Conservation (phyloP, 208 protist genomes). For the Wallacemonas sp. region DNA sequence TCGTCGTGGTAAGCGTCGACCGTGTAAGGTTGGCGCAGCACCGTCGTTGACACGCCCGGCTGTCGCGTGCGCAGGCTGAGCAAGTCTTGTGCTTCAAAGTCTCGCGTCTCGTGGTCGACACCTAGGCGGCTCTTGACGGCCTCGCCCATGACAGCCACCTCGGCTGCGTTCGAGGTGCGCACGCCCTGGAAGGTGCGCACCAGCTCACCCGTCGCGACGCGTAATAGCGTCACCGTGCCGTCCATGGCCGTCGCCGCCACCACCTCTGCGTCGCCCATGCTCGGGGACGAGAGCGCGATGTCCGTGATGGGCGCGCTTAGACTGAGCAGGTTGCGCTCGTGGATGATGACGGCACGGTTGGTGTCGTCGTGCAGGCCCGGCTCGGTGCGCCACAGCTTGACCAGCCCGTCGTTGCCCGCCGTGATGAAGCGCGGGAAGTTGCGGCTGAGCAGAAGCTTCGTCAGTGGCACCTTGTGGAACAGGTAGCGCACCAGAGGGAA, state of each 20-base stretch:
- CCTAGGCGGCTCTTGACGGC: slow-evolving; percentile 5
- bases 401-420: slow-evolving; percentile 66
- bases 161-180: slow-evolving; percentile 14
- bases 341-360: slow-evolving; percentile 52
- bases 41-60: slow-evolving; percentile 13
- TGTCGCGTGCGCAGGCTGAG: slow-evolving; percentile 20
- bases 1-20: slow-evolving; percentile 79
- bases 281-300: slow-evolving; percentile 40
- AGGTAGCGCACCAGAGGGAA: slow-evolving; percentile 76
- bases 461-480: slow-evolving; percentile 75
- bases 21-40: slow-evolving; percentile 74
- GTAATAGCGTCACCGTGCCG: slow-evolving; percentile 78
- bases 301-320: slow-evolving; percentile 64
- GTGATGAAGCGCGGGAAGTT: slow-evolving; percentile 68
- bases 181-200: slow-evolving; percentile 78
- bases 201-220: slow-evolving; percentile 61
- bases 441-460: slow-evolving; percentile 49
- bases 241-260: slow-evolving; percentile 69
- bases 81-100: slow-evolving; percentile 24
- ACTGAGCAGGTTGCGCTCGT: slow-evolving; percentile 69
- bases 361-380: slow-evolving; percentile 40
- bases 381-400: slow-evolving; percentile 82
- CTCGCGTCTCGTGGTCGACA: slow-evolving; percentile 17
- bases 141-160: slow-evolving; percentile 24
- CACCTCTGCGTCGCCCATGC: slow-evolving; percentile 76